Conservation (phyloP, 2,329 filamentous ascomycete genomes). For the Hypomyces perniciosus region DNA sequence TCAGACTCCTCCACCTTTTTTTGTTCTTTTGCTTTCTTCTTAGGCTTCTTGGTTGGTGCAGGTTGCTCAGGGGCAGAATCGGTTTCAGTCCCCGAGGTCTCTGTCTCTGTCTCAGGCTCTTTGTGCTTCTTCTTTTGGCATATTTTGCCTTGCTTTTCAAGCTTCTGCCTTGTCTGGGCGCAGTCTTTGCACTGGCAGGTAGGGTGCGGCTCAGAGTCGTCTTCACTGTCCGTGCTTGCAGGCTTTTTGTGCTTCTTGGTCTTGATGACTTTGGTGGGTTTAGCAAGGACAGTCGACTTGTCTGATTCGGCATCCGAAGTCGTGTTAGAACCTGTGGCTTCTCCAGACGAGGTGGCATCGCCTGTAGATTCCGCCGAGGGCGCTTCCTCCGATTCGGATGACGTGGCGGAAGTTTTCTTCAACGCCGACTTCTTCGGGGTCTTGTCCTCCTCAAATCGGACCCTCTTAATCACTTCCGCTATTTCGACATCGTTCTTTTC, state of each 20-base stretch:
- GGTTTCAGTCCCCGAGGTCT: constrained; percentile 17
- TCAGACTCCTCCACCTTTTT: constrained; percentile 5
- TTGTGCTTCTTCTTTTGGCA: constrained; percentile 6
- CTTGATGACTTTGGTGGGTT: constrained; percentile 16
- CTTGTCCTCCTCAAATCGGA: constrained; percentile 35
- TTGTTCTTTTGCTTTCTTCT: constrained; percentile 7
- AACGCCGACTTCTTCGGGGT: constrained; percentile 30
- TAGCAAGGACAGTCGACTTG: constrained; percentile 15
- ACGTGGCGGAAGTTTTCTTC: constrained; percentile 29
- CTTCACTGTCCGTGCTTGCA: constrained; percentile 20
- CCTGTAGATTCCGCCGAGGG: constrained; percentile 1
- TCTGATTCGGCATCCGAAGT: constrained; percentile 17
- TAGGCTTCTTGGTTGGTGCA: constrained; percentile 3
- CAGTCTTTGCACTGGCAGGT: constrained; percentile 24
- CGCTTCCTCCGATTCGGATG: constrained; percentile 18
- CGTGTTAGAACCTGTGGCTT: constrained; percentile 1
- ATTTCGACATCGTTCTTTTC: constrained; percentile 9
- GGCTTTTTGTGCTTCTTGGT: constrained; percentile 15
- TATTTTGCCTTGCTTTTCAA: constrained; percentile 12
- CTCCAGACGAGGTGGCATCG: constrained; percentile 17
- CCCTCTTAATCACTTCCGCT: constrained; percentile 30
- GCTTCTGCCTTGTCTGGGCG: constrained; percentile 11
- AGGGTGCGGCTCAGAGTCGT: constrained; percentile 31
- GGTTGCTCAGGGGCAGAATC: constrained; percentile 10
- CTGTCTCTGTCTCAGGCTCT: constrained; percentile 9